Conservation (phyloP, 225 moss, liverwort and hornwort genomes). For the Asterella californica region DNA sequence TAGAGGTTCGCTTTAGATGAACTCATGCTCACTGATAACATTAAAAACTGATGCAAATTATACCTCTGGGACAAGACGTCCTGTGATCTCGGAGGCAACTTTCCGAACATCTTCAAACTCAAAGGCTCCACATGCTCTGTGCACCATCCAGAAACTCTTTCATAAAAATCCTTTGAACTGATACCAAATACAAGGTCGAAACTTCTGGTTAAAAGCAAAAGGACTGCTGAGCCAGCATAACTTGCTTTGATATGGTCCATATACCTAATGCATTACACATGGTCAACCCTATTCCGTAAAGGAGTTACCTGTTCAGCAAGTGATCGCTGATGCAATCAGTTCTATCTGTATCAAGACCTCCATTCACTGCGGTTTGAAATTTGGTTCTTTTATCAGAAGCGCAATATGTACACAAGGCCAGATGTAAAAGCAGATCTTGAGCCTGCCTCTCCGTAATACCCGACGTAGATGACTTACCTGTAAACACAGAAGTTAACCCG, state of each 20-base stretch:
- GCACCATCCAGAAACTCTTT: background rate
- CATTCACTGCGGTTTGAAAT: conserved; percentile 19
- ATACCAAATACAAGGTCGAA: background rate
- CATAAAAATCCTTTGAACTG: background rate
- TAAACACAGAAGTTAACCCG: conserved; percentile 21
- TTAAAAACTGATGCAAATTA: conserved; percentile 7
- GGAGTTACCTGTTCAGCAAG: conserved; percentile 67
- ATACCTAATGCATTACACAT: background rate
- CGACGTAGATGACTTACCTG: conserved; percentile 36
- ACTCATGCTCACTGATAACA: background rate
- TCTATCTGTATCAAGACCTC: background rate
- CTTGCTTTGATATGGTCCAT: background rate
- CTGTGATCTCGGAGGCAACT: conserved; percentile 85
- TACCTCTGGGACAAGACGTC: conserved; percentile 87
- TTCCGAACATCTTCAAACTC: conserved; percentile 99
- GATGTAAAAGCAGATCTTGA: background rate
- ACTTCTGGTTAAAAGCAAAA: background rate
- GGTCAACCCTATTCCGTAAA: background rate
- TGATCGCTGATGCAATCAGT: conserved; percentile 36
- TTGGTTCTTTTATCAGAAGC: background rate
- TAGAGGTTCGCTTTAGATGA: background rate
- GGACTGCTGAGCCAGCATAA: background rate
- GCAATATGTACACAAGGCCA: background rate
- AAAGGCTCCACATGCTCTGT: conserved; percentile 62
- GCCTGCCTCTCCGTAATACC: background rate